phyloP scores from a whole-genome alignment of 176 grass and related monocot species.

The Carex myosuroides region DNA sequence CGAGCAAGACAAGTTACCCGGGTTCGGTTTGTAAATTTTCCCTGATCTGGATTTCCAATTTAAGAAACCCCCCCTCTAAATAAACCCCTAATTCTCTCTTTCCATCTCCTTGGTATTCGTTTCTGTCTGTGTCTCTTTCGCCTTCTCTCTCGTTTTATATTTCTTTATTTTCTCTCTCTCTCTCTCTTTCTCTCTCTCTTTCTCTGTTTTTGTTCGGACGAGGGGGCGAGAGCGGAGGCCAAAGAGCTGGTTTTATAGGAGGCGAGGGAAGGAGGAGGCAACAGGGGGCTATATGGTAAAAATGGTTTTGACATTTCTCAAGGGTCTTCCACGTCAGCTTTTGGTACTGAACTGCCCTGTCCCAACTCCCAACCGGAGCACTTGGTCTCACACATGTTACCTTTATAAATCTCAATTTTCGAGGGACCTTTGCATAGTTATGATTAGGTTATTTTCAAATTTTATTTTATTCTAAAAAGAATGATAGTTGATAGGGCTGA shows the following conservation, averaged over 20 bases:
- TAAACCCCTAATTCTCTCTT: constrained; percentile 9
- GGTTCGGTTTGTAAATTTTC: constrained; percentile 9
- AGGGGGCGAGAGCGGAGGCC: neutral
- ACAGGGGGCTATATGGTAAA: neutral
- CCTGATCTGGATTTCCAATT: constrained; percentile 19
- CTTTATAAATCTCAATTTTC: neutral
- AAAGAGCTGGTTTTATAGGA: constrained; percentile 29
- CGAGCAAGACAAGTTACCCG: neutral
- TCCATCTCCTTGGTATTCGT: neutral
- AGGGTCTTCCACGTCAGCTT: neutral
- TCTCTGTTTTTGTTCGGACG: neutral
- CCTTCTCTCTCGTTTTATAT: neutral
- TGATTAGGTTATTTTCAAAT: neutral
- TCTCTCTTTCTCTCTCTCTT: neutral
- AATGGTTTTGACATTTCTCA: neutral
- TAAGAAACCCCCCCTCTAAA: constrained; percentile 13
- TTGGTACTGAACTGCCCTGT: constrained; percentile 13
- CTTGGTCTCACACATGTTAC: neutral
- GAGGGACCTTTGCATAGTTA: neutral
- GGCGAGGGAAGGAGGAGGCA: neutral
- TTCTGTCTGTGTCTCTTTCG: neutral
- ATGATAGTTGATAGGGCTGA: neutral
- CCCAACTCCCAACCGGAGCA: neutral
- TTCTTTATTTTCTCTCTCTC: neutral
- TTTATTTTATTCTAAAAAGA: neutral